Base-by-base conservation (phyloP, 345 rosid genomes). In the Acer campestre region DNA sequence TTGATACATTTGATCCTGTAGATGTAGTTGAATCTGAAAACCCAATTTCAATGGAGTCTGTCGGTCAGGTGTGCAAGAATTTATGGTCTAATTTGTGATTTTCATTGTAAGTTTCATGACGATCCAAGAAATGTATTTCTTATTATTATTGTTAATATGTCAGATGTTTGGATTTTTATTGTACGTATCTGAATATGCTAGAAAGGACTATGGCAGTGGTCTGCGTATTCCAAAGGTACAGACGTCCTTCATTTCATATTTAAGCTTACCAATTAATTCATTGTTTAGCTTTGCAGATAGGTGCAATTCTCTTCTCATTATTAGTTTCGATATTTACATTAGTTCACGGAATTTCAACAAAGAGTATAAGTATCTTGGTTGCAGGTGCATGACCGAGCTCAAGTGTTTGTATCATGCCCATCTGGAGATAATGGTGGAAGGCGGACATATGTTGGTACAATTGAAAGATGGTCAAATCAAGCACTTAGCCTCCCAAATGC, bases 311-410 rank as follows among this genome's bases (percentile, higher is more conserved):
- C 29, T 61, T 49, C 51, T 44, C 55, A 20, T 46, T 9, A 4
- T 48, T 22, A 1, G 18, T 61, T 67, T 35, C 2, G 5, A 17
- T 8, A 20, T 62, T 64, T 27, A 73, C 20, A 27, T 40, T 58
- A 22, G 18, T 76, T 76, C 10, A 18, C 56, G 14, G 44, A 51
- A 73, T 69, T 66, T 27, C 53, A 58, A 42, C 25, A 49, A 48
- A 27, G 20, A 46, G n/a, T 71, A 10, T 59, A 61, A 77, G 73
- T 68, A 63, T 44, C 68, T 51, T 20, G 78, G 44, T 73, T 85
- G 75, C 85, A 93, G 99, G 94, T 95, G 68, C 95, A 92, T 86
- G 98, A 95, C 82, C 90, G 97, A 85, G 98, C 90, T 84, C 95
- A 90, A 82, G 93, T 95, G 80, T 93, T 88, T 71, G 64, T 87